A percentile compares a stretch with the other conserved stretches of the same genome.
Conservation (phyloP, 164 flowering plant genomes). For the Magnolia changhungtana region DNA sequence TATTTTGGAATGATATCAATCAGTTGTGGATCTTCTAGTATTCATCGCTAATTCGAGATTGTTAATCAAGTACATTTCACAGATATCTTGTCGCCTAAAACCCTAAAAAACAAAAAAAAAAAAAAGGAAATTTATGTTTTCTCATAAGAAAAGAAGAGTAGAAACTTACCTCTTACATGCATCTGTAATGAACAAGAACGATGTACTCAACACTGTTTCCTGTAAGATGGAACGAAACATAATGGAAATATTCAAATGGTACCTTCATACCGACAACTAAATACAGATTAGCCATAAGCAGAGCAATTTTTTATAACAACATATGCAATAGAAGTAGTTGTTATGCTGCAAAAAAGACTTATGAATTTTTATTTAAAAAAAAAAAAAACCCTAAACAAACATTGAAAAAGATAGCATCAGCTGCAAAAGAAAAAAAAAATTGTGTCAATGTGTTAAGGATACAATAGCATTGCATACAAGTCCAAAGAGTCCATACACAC, state of each 20-base stretch:
- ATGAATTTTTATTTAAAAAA: no score
- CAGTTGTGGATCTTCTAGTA: no score
- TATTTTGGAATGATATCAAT: no score
- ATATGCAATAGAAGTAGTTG: not conserved
- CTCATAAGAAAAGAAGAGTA: slow-evolving; percentile 60
- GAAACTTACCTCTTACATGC: slow-evolving; percentile 27
- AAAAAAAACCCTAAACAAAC: no score
- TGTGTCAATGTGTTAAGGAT: slow-evolving; percentile 6
- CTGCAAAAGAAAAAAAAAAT: slow-evolving; percentile 47
- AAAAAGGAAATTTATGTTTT: slow-evolving; percentile 17
- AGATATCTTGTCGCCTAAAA: no score
- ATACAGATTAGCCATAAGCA: not conserved
- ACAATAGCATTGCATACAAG: not conserved
- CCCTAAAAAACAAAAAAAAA: not conserved
- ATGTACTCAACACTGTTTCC: slow-evolving; percentile 85
- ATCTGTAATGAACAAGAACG: not conserved
- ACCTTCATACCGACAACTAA: slow-evolving; percentile 45
- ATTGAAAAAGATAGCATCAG: slow-evolving; percentile 19
- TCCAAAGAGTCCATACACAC: not conserved
- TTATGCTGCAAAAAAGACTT: not conserved
- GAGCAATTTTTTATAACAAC: not conserved
- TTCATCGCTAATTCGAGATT: no score
- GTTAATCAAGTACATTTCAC: no score
- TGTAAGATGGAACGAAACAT: not conserved
- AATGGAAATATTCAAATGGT: slow-evolving; percentile 76